A percentile compares a stretch with the other conserved stretches of the same genome.
phyloP scores from a whole-genome alignment of 192 early-diverging fungal species.

The Linnemannia schmuckeri region DNA sequence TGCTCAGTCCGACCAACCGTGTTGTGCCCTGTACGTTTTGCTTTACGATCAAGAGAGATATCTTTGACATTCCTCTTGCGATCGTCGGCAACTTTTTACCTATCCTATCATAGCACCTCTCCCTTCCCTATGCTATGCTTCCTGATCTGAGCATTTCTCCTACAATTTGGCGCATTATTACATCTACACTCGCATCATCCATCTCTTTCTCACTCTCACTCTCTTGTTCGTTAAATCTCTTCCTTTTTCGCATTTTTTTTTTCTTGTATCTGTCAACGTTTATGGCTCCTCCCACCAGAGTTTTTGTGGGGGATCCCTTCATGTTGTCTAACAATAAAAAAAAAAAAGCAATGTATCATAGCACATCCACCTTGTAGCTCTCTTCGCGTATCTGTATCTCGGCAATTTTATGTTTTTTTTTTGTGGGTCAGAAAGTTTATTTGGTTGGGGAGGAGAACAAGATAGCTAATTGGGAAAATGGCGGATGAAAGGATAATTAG shows the following conservation, averaged over 20 bases:
- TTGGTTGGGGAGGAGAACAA: constrained; percentile 7
- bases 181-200: neutral
- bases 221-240: neutral
- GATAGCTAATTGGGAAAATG: neutral
- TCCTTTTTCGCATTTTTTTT: neutral
- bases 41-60: constrained; percentile 95
- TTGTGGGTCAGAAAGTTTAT: neutral
- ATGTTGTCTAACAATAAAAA: neutral
- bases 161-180: neutral
- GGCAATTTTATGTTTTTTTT: neutral
- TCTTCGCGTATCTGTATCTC: neutral
- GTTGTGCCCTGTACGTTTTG: constrained; percentile 90
- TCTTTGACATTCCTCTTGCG: constrained; percentile 93
- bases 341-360: constrained; percentile 9
- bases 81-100: constrained; percentile 75
- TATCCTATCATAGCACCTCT: constrained; percentile 18
- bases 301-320: neutral
- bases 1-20: constrained; percentile 77
- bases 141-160: neutral
- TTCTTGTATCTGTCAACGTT: neutral
- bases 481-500: neutral
- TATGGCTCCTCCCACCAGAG: neutral
- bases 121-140: too few relatives aligned
- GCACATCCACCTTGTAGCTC: neutral
- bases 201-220: neutral